Evolutionary conservation across 78 protist genomes (phyloP), one percentile per base, ranked within the genome.

Genomic region (Creolimax fragrantissima): DNA sequence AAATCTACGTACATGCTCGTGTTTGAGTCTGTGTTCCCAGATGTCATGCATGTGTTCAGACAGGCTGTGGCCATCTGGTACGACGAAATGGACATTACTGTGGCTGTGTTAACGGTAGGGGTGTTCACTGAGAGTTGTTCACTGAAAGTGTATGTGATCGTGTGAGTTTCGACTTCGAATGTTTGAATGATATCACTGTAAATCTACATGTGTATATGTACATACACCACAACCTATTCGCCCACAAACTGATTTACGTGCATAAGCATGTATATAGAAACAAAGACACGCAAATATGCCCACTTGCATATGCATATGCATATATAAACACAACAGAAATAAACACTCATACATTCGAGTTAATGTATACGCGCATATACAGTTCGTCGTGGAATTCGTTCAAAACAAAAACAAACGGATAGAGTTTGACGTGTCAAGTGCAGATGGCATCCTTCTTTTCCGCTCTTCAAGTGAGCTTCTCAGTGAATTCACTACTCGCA

Each of bases 371-470:
- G 7, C 35, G 7, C 7, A 24, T 0, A 83, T 83, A 83, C 2
- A 83, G 24, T 42, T 92, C 42, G 11, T 41, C 39, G 11, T 41
- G 4, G 96, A 95, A 41, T 58, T 95, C 32, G 95, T 91, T 7
- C 47, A 66, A 67, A 93, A 93, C 91, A 43, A 85, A 11, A 67
- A 44, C 44, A 84, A 90, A 32, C 67, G 96, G 2, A 84, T 95
- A 41, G 81, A 45, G 3, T 95, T 95, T 41, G 95, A 90, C 36
- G n/a, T 83, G 17, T 92, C 95, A 24, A 81, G 90, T 2, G 93
- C 95, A 45, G 90, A 93, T 43, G 96, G 96, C 3, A 94, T 95
- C 44, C 45, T 95, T 74, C 92, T 95, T 35, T 95, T 95, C 90
- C 92, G 94, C 43, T 93, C 93, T 44, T 89, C 91, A 6, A 44